A percentile compares a stretch with the other conserved stretches of the same genome.
Evolutionary conservation across 2,329 filamentous ascomycete species (phyloP).

Genomic region (Aspergillus flavus): DNA sequence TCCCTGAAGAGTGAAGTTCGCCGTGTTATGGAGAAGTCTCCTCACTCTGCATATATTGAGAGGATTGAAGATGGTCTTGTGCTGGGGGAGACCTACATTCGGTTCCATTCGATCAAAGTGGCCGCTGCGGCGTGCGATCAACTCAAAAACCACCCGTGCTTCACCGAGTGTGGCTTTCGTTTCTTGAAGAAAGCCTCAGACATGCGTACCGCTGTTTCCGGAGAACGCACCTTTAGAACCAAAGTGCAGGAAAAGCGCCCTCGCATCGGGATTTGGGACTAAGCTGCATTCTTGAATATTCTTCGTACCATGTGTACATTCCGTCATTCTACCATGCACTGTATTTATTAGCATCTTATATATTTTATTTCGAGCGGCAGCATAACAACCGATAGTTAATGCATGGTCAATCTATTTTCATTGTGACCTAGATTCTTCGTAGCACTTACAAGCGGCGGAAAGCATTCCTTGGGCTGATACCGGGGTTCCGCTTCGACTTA

Average conservation of each 20-base stretch:
- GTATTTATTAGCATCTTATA: background rate
- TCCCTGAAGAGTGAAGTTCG: slow-evolving; percentile 12
- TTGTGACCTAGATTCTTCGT: background rate
- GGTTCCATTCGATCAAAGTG: slow-evolving; percentile 26
- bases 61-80: slow-evolving; percentile 16
- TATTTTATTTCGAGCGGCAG: background rate
- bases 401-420: background rate
- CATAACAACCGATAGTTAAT: background rate
- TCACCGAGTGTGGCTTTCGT: slow-evolving; percentile 18
- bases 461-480: background rate
- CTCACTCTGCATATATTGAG: slow-evolving; percentile 20
- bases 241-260: background rate
- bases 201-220: background rate
- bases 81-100: slow-evolving; percentile 16
- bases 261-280: slow-evolving; percentile 5
- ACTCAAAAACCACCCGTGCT: slow-evolving; percentile 15
- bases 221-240: background rate
- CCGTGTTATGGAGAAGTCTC: slow-evolving; percentile 12
- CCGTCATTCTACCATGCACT: background rate
- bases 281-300: background rate
- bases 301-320: background rate
- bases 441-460: background rate
- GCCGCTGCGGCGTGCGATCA: slow-evolving; percentile 17
- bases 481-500: background rate
- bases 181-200: slow-evolving; percentile 17